These are phyloP conservation scores for Achaetomiella virescens DNA, from an alignment of 495 filamentous ascomycete genomes.

Conservation along the genomic window DNA sequence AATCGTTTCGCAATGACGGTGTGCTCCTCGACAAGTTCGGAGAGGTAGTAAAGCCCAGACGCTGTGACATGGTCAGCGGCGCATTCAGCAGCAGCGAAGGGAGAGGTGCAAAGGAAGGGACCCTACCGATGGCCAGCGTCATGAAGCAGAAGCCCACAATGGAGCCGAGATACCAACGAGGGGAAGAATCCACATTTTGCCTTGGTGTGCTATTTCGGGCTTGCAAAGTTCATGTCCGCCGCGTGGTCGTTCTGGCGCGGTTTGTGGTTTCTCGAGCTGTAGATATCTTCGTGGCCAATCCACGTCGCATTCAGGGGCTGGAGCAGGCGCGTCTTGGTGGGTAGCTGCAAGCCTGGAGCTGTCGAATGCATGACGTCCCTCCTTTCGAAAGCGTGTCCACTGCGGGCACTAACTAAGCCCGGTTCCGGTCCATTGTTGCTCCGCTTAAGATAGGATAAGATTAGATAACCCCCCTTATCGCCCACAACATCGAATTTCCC, in stretches of 20 bases:
- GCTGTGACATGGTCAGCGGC: constrained; percentile 45
- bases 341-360: not conserved
- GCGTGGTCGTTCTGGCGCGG: not conserved
- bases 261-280: too few species aligned
- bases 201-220: not conserved
- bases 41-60: constrained; percentile 95
- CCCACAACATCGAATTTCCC: constrained; percentile 9
- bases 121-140: constrained; percentile 82
- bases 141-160: constrained; percentile 87
- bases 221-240: not conserved
- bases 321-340: constrained; percentile 3
- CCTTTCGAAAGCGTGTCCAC: constrained; percentile 7
- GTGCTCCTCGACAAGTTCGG: constrained; percentile 95
- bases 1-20: constrained; percentile 85
- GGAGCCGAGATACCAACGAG: constrained; percentile 84
- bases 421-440: constrained; percentile 11
- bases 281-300: constrained; percentile 4
- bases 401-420: not conserved
- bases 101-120: not conserved
- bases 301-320: constrained; percentile 1
- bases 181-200: constrained; percentile 83
- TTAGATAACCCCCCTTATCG: not conserved
- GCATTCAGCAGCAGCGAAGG: not conserved
- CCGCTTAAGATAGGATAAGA: constrained; percentile 11
- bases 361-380: constrained; percentile 1